A percentile compares a stretch with the other conserved stretches of the same genome.
Evolutionary conservation across 139 green algal species (phyloP).

Genomic region (Microglena sp.): DNA sequence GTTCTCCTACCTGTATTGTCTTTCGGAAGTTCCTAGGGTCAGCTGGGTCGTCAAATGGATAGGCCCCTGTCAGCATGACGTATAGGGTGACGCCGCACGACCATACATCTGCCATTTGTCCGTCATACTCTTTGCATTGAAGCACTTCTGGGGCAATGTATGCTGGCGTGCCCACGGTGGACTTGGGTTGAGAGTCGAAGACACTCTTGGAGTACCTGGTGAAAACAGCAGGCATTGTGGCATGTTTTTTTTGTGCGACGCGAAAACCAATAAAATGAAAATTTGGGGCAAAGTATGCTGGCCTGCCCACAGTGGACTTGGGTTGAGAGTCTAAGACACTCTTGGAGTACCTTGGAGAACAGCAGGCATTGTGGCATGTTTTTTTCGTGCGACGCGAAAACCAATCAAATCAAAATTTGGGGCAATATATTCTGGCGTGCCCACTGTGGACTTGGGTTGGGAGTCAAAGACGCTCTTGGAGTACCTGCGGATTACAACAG

Average conservation of each 20-base stretch:
- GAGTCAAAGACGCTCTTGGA: conserved; percentile 78
- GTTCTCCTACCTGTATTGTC: conserved; percentile 74
- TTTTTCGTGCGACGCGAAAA: too few relatives aligned
- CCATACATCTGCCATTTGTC: conserved; percentile 95
- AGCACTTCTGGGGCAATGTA: conserved; percentile 97
- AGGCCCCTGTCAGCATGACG: conserved; percentile 90
- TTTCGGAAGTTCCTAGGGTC: conserved; percentile 97
- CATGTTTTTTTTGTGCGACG: too few relatives aligned
- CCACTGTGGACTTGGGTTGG: conserved; percentile 96
- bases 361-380: not conserved
- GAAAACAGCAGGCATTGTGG: not conserved
- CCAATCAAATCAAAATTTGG: too few relatives aligned
- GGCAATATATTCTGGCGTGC: conserved; percentile 98
- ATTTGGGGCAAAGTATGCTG: conserved; percentile 97
- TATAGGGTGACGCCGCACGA: conserved; percentile 96
- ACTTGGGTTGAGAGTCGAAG: conserved; percentile 92
- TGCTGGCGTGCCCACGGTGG: conserved; percentile 96
- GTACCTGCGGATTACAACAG: not conserved
- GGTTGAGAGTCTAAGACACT: conserved; percentile 85
- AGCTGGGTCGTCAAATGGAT: conserved; percentile 95
- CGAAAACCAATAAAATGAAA: too few relatives aligned
- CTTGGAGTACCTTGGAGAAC: conserved; percentile 7
- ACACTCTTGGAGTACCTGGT: conserved; percentile 29
- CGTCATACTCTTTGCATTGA: conserved; percentile 76
- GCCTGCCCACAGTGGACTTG: conserved; percentile 98